Conservation (phyloP, 805 yeast species). For the Suhomyces sp. region DNA sequence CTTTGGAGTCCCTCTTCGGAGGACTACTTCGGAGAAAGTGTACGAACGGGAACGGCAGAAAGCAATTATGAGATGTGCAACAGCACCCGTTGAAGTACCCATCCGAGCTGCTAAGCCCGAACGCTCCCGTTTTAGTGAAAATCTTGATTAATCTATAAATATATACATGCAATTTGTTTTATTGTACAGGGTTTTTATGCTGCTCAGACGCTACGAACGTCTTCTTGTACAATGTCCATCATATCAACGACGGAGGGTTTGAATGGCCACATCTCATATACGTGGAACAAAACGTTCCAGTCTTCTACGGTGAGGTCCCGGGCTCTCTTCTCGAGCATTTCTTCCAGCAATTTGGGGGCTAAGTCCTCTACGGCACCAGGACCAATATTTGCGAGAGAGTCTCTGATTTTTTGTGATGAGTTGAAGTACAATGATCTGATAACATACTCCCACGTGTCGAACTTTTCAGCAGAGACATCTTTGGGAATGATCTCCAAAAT, state of each 20-base stretch:
- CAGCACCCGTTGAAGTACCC: not conserved
- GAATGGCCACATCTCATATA: slow-evolving; percentile 79
- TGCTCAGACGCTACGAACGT: slow-evolving; percentile 3
- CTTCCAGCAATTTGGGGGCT: slow-evolving; percentile 20
- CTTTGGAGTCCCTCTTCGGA: not conserved
- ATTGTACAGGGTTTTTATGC: not conserved
- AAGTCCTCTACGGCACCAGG: slow-evolving; percentile 74
- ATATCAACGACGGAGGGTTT: slow-evolving; percentile 50
- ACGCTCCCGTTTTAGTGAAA: not conserved
- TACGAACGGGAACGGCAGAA: not conserved
- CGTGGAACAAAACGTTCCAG: slow-evolving; percentile 46
- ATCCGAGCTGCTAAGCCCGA: not conserved
- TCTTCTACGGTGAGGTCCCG: slow-evolving; percentile 54
- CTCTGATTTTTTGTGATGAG: slow-evolving; percentile 42
- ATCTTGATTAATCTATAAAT: not conserved
- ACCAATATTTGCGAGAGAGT: slow-evolving; percentile 57
- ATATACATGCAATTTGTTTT: not conserved
- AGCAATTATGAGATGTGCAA: not conserved
- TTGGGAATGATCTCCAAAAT: slow-evolving; percentile 55
- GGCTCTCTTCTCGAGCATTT: slow-evolving; percentile 44
- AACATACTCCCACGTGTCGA: slow-evolving; percentile 65
- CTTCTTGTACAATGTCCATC: slow-evolving; percentile 12
- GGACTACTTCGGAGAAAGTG: not conserved
- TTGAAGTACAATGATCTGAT: slow-evolving; percentile 29
- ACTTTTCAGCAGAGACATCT: slow-evolving; percentile 33